Base-by-base conservation (phyloP, 257 asterid genomes). In the Cinchona pubescens region DNA sequence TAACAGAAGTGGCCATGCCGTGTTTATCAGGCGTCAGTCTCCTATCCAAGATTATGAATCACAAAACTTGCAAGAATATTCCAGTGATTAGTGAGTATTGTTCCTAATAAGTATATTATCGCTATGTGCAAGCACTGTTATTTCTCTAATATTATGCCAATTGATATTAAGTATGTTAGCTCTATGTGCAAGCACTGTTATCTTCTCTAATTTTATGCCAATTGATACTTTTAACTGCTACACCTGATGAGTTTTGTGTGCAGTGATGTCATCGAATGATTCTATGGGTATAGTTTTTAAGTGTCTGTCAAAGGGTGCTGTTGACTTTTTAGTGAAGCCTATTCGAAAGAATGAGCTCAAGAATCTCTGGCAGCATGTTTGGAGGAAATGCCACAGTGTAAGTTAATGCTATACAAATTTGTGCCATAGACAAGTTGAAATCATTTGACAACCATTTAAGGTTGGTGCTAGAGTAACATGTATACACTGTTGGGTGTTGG, bases 181-280 rank as follows among this genome's bases (percentile, higher is more conserved):
- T 59, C 48, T 74, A 55, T 64, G 60, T 49, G 2, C 38, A 43
- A 30, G 37, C 59, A 43, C 67, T 9, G 34, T 48, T 49, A 38
- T 11, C 66, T 53, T 60, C 61, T 49, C 79, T 19, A 56, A 37
- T 63, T 42, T 48, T 72, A 25, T 53, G 27, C 5, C 48, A 23
- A 38, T 48, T 37, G 35, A 73, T 61, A 64, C 75, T 78, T 79
- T 77, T 64, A 78, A 74, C 83, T 77, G 73, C 79, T 79, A 69
- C 48, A 71, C 29, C 76, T 78, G 69, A 59, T 75, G 77, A 67
- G 76, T 77, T 85, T 81, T 72, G 71, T 53, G 85, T 85, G 91
- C 96, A 92, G 98, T 94, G 98, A 94, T 90, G 98, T 94, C 98
- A 73, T 87, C 95, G 76, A 93, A 89, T 76, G 97, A 90, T 87